Base-by-base conservation (phyloP, 148 eudicot species). In the Limonium bicolor region DNA sequence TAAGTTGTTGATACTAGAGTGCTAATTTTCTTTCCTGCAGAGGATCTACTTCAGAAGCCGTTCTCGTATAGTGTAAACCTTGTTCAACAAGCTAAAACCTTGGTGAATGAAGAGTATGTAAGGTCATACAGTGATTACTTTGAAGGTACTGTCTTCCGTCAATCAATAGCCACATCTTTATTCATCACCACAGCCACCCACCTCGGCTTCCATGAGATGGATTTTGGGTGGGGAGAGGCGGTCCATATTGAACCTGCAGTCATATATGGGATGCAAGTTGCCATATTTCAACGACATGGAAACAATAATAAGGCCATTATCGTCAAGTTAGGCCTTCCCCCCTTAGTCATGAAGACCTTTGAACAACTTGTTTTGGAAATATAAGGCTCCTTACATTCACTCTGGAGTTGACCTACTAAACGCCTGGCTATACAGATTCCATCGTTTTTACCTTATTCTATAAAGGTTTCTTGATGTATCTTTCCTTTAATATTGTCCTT, bases 301-400 rank as follows among this genome's bases (percentile, higher is more conserved):
- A 28, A 13, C 9, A 20, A 5, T 13, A 7, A 61, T 58, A 69
- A 56, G 33, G 50, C 52, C 43, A 70, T 77, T 20, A 67, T 49
- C 36, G 71, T 77, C 29, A 66, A 73, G 27, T 73, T 77, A 17
- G 77, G 85, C 1, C 45, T 77, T 71, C 85, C 85, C 1, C 51
- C 58, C 4, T 50, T 76, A 27, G 71, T 74, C 21, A 66, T 77
- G 67, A 48, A 67, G 27, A 56, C 50, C 41, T 73, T 77, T 34
- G 56, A 70, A 28, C 62, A 73, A 28, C 71, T 63, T 55, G 48
- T 76, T 45, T 49, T 54, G 67, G 27, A 65, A 11, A 50, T 75
- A 20, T 71, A 59, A 60, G n/a, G n/a, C n/a, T n/a, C n/a, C n/a
- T n/a, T n/a, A n/a, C n/a, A n/a, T n/a, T n/a, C n/a, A n/a, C n/a